phyloP scores from a whole-genome alignment of 2,329 filamentous ascomycete species.

The Penicillium polonicum region DNA sequence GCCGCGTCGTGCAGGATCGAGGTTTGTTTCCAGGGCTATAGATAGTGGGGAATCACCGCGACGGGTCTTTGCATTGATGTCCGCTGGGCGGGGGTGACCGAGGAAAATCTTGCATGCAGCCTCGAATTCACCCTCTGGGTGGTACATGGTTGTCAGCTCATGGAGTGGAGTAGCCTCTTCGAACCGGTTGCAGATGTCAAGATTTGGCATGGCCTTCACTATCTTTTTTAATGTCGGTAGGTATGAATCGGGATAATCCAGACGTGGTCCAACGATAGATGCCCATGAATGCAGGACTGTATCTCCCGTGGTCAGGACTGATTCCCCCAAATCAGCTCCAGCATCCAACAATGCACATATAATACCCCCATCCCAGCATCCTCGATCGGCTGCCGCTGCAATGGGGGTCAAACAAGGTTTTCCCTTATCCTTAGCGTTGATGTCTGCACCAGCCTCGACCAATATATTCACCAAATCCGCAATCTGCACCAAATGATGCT shows the following conservation, averaged over 20 bases:
- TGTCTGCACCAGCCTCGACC: conserved; percentile 14
- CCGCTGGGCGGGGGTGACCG: conserved; percentile 11
- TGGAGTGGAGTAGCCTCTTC: conserved; percentile 26
- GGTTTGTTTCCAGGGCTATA: conserved; percentile 21
- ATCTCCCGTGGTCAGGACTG: conserved; percentile 13
- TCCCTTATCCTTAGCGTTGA: conserved; percentile 16
- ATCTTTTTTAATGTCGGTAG: conserved; percentile 19
- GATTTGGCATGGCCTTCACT: conserved; percentile 11
- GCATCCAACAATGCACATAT: conserved; percentile 22
- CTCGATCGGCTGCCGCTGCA: conserved; percentile 21
- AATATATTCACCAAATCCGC: conserved; percentile 16
- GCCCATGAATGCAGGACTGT: conserved; percentile 30
- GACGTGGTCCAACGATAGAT: conserved; percentile 19
- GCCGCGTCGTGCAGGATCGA: conserved; percentile 19
- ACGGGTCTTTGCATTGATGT: conserved; percentile 22
- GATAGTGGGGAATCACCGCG: conserved; percentile 23
- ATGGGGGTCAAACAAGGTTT: conserved; percentile 24
- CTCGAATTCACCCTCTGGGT: conserved; percentile 28
- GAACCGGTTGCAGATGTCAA: conserved; percentile 18
- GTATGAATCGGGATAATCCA: conserved; percentile 27
- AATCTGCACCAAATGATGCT: conserved; percentile 20
- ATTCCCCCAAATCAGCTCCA: conserved; percentile 22
- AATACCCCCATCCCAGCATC: conserved; percentile 27
- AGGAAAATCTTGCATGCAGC: conserved; percentile 23
- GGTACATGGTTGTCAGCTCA: conserved; percentile 20